Base-by-base conservation (phyloP, 169 alveolate genomes). In the Eimeria falciformis region DNA sequence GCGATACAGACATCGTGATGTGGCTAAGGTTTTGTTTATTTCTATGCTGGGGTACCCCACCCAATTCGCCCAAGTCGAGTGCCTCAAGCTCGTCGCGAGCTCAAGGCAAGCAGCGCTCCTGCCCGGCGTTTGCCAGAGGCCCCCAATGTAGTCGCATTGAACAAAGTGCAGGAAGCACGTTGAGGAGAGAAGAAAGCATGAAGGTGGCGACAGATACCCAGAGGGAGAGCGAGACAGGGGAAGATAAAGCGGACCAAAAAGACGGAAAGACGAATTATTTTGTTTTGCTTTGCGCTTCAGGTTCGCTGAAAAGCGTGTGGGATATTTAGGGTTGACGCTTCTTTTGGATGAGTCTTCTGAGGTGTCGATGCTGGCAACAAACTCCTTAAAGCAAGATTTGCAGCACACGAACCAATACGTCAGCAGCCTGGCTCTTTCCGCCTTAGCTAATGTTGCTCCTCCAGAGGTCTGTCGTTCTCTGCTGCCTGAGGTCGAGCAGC, bases 321-420 rank as follows among this genome's bases (percentile, higher is more conserved):
- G 99, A 50, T 99, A 99, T 94, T 96, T 99, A 81, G 99, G 99
- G 14, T 94, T 99, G 77, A 97, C 99, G 25, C 97, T 98, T 94
- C 96, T 99, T 40, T 95, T 99, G 95, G 99, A 98, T 95, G 99
- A 99, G 96, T 97, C 98, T 93, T 95, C 99, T 62, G 99, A 99
- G 91, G 98, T 99, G 29, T 97, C 99, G 83, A 97, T 99, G 98
- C 95, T 99, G 96, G 99, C 99, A 17, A 99, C 99, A 23, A 98
- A 99, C 96, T 96, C 98, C 79, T 98, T 99, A 91, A 98, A 99
- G 95, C 98, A 98, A 86, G 99, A 99, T 96, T 94, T 99, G 95
- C 95, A 97, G 91, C 96, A 96, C 95, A 95, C 97, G 68, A 98
- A 96, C 87, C 98, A 96, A 88, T 97, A 97, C 94, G 97, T 98